Base-by-base conservation (phyloP, 2,329 filamentous ascomycete genomes). In the Cryphonectria carpinicola region DNA sequence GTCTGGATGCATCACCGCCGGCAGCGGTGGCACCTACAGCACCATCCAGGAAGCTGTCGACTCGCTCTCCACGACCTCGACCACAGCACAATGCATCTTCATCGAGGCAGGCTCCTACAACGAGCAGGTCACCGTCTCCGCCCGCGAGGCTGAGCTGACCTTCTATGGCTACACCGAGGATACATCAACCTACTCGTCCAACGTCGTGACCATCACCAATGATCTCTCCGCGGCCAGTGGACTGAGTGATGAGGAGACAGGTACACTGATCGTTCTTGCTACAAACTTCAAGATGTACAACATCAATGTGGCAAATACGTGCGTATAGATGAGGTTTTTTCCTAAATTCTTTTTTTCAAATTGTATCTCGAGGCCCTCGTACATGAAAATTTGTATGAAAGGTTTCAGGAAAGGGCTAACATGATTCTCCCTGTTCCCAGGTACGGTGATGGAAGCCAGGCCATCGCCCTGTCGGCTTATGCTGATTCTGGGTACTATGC, bases 261-360 rank as follows among this genome's bases (percentile, higher is more conserved):
- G 80, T 1, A 84, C 83, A 0, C 78, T 86, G 39, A 77, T 82
- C 13, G 80, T 84, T 37, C 80, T 82, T 74, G 83, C 85, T 0
- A 76, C 78, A 6, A 84, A 87, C 74, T 83, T 90, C 71, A 86
- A 85, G 74, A 79, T 90, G 25, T 92, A 91, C 81, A 91, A 91
- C 73, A 82, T 92, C 77, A 88, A 86, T 68, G 79, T 86, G 14
- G 78, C 79, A 17, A 86, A 86, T 74, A 80, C 79, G 0, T 84
- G 19, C 46, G 61, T 46, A 7, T 49, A 2, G 2, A 4, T n/a
- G 19, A 49, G 7, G 1, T 8, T 37, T 11, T 37, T 37, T 37
- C n/a, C n/a, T n/a, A n/a, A n/a, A n/a, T n/a, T n/a, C n/a, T 8
- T 13, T 39, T 3, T 39, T 49, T 39, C 8, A 13, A 39, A 13